Evolutionary conservation across 1,139 yeast species (phyloP).

Genomic region (Yamadazyma oceani): DNA sequence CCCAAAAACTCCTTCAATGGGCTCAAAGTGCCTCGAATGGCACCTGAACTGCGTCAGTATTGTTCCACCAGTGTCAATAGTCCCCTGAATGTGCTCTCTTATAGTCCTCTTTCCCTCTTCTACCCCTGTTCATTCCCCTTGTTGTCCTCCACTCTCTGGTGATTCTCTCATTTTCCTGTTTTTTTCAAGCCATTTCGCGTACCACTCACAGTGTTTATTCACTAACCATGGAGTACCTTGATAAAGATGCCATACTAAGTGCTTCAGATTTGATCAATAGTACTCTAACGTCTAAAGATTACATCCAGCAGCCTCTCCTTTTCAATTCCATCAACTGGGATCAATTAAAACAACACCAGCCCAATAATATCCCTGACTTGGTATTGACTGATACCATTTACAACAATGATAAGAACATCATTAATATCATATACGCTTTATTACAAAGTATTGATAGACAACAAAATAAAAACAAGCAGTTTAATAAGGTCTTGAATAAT

Average conservation of each 20-base stretch:
- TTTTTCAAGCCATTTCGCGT: conserved; percentile 1
- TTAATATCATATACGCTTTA: conserved; percentile 44
- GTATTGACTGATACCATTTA: conserved; percentile 31
- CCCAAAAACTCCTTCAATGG: too few species aligned
- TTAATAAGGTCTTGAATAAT: conserved; percentile 29
- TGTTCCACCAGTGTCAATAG: too few species aligned
- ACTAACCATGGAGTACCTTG: conserved; percentile 2
- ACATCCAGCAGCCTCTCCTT: conserved; percentile 31
- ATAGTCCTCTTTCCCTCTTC: too few species aligned
- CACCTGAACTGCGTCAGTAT: too few species aligned
- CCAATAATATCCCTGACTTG: conserved; percentile 16
- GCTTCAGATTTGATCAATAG: conserved; percentile 43
- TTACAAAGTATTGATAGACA: conserved; percentile 40
- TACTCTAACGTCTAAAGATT: conserved; percentile 38
- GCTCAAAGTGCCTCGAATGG: too few species aligned
- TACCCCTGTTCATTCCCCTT: too few species aligned
- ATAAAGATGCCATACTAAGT: conserved; percentile 34
- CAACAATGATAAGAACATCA: conserved; percentile 43
- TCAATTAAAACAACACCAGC: conserved; percentile 24
- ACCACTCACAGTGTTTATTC: background rate
- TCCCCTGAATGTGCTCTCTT: too few species aligned
- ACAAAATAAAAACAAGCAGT: conserved; percentile 33
- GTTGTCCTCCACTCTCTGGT: too few species aligned
- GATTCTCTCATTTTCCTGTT: too few species aligned
- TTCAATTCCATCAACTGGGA: conserved; percentile 40